Evolutionary conservation across 805 yeast species (phyloP), one percentile per base, ranked within the genome.

Genomic region (Lipomyces kockii): DNA sequence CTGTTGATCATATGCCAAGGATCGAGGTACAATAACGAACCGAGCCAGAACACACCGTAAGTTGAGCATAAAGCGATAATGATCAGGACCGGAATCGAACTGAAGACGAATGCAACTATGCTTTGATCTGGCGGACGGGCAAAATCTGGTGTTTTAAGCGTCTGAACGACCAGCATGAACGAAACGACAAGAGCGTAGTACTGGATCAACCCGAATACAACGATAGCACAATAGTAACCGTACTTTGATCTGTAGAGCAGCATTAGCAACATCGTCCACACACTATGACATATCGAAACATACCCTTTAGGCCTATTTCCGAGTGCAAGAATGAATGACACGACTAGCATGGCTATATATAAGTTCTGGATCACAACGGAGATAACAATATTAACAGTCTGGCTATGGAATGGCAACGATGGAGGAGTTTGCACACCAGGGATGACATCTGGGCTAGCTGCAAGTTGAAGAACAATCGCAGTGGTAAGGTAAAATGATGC

Each of bases 401-500:
- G 57, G 34, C 35, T 29, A 11, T 29, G 8, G 34, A 65, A 53
- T 17, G 71, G 71, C 46, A 78, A 82, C 75, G 73, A 77, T 17
- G 29, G 34, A 25, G 55, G 32, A 25, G 55, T 7, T 35, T 11
- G 7, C 17, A 7, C 55, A 12, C 34, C 55, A 25, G 29, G 34
- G 58, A 77, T 83, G 69, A 73, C 76, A 39, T 64, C 63, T 1
- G 83, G 82, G 67, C 77, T 72, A n/a, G 83, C 83, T 0, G 82
- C 79, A 55, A 80, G 74, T 56, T 80, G 79, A 57, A 88, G 85
- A 76, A 87, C 84, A 59, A 87, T 85, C 20, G 89, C 82, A 74
- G 87, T 87, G 12, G 89, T 88, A 69, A 87, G 79, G 70, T 85
- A 87, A 76, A 85, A 87, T n/a, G 86, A 81, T 3, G 89, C 88